phyloP scores from a whole-genome alignment of 2,329 filamentous ascomycete genomes.

The Nannizzia gypsea region DNA sequence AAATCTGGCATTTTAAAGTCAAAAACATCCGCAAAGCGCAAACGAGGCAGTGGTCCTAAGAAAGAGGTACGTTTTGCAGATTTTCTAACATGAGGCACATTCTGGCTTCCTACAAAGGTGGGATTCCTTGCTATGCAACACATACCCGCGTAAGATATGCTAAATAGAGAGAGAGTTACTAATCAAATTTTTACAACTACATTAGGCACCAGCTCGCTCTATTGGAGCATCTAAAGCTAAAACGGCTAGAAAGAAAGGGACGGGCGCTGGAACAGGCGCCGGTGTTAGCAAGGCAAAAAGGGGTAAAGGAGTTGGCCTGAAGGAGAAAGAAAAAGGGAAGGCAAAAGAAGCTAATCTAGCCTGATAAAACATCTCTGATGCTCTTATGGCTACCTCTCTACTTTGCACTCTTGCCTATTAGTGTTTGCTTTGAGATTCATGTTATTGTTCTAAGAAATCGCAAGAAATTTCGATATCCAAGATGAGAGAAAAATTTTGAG shows the following conservation, averaged over 20 bases:
- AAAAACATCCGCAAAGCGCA: neutral
- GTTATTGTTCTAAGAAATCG: too few species aligned
- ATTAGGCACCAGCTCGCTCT: neutral
- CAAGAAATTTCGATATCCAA: neutral
- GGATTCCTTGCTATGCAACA: neutral
- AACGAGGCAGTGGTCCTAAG: neutral
- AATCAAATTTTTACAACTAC: neutral
- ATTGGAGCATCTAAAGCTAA: neutral
- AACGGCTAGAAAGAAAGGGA: neutral
- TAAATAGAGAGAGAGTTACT: neutral
- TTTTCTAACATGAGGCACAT: neutral
- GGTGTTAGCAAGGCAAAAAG: neutral
- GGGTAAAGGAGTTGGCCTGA: slow-evolving; percentile 1
- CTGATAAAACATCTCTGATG: neutral
- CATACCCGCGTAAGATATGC: neutral
- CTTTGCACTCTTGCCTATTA: neutral
- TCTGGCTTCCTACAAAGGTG: neutral
- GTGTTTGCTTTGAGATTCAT: neutral
- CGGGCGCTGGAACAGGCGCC: neutral
- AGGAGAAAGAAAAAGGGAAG: neutral
- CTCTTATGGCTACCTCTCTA: neutral
- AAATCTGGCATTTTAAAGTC: neutral
- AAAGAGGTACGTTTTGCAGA: slow-evolving; percentile 3
- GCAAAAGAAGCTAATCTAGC: neutral
- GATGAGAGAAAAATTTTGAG: neutral